Evolutionary conservation across 2,329 filamentous ascomycete species (phyloP), one percentile per base, ranked within the genome.

Genomic region (Microcyclospora pomicola): DNA sequence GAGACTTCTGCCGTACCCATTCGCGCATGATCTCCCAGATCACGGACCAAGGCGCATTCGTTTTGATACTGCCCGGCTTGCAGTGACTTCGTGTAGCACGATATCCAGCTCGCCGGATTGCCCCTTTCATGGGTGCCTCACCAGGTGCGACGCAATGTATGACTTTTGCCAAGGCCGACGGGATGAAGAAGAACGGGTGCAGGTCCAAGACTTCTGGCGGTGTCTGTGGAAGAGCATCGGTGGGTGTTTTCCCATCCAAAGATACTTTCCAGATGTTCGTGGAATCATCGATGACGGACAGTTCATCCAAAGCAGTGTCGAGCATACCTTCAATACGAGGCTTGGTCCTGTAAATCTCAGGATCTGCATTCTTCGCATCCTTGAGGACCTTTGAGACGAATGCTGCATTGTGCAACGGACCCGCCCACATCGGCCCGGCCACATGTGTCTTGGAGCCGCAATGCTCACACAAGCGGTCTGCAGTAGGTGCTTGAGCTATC

Each of bases 11-110:
- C 15, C 80, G 73, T 11, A 82, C 75, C 85, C 86, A 98, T 61
- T 94, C 86, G 16, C 83, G 73, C 75, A 96, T 91, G 19, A 96
- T 67, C 56, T 92, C 82, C 87, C 91, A 96, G 34, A 98, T 73
- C 0, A 84, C 77, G 4, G 68, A 68, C 86, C 86, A 98, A 0
- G 87, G 83, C 11, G 91, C 91, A 60, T 96, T 77, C 0, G 91
- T 96, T 65, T 92, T 93, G 60, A 96, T 77, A 52, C 83, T 91
- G 16, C 87, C 88, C 0, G 84, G 73, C 48, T 86, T 85, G 50
- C 85, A 85, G 59, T 98, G 91, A 49, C 83, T 93, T 51, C 88
- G 76, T 1, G 83, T 83, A 3, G 82, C 82, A 33, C 73, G 71
- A 56, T 93, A 96, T 6, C 88, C 91, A 1, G 92, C 68, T 42